Conservation (phyloP, 345 rosid species). For the Euphorbia lathyris region DNA sequence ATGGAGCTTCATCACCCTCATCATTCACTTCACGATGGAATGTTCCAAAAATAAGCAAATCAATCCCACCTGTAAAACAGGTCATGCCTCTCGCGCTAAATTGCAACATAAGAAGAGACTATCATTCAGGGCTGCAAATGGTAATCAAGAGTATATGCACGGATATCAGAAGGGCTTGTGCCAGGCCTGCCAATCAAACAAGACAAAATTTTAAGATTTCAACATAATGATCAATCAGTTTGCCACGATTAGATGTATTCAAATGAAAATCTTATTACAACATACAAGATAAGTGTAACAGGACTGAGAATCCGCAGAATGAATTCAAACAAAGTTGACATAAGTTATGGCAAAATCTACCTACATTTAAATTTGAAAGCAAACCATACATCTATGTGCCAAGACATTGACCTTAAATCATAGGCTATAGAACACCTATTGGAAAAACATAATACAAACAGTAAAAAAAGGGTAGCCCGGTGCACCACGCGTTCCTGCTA, state of each 20-base stretch:
- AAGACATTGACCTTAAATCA: background rate
- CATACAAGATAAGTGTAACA: too few relatives aligned
- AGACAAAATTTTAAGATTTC: background rate
- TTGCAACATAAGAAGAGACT: background rate
- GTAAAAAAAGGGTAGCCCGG: too few relatives aligned
- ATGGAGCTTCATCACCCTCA: background rate
- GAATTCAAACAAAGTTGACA: background rate
- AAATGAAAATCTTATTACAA: too few relatives aligned
- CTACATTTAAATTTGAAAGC: background rate
- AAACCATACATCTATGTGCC: background rate
- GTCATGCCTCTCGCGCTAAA: background rate
- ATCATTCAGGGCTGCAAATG: slow-evolving; percentile 60
- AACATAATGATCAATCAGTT: background rate
- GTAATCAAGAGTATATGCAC: slow-evolving; percentile 67
- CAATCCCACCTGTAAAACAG: background rate
- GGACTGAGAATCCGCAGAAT: too few relatives aligned
- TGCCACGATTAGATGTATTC: too few relatives aligned
- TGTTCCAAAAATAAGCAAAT: background rate
- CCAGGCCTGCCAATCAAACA: slow-evolving; percentile 62
- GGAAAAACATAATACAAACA: background rate
- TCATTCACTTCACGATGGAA: background rate
- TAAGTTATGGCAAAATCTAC: background rate
- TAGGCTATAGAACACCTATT: background rate
- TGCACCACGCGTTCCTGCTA: too few relatives aligned
- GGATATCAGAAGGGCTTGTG: slow-evolving; percentile 84